Conservation (phyloP, 495 filamentous ascomycete genomes). For the Aspergillus conjunctus region DNA sequence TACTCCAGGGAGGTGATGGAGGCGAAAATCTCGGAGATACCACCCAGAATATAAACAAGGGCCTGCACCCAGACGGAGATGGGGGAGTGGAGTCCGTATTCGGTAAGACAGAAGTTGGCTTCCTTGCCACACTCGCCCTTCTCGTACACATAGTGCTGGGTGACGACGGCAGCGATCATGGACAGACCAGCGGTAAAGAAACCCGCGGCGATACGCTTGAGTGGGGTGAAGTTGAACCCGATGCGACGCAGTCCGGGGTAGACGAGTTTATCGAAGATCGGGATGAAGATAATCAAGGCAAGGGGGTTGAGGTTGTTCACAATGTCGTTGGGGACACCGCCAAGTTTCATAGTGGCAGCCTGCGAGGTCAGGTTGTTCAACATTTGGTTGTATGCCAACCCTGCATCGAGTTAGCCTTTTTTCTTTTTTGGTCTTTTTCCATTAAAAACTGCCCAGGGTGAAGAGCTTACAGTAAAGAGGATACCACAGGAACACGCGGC, state of each 20-base stretch:
- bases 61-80: conserved; percentile 67
- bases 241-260: conserved; percentile 67
- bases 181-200: conserved; percentile 61
- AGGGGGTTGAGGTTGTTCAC: conserved; percentile 78
- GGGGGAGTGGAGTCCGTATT: conserved; percentile 36
- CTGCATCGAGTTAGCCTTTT: conserved; percentile 14
- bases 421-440: neutral
- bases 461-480: conserved; percentile 60
- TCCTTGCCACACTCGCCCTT: conserved; percentile 57
- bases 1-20: conserved; percentile 69
- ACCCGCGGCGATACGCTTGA: conserved; percentile 72
- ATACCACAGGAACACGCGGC: conserved; percentile 68
- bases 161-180: conserved; percentile 67
- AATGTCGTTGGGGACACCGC: conserved; percentile 77
- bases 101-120: conserved; percentile 49
- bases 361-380: conserved; percentile 75
- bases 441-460: neutral
- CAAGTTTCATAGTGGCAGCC: conserved; percentile 69
- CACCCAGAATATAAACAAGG: conserved; percentile 65
- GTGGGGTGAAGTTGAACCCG: conserved; percentile 67
- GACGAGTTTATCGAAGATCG: conserved; percentile 67
- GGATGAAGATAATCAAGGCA: conserved; percentile 76
- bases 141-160: conserved; percentile 73
- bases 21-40: conserved; percentile 73
- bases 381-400: conserved; percentile 61